Evolutionary conservation across 768 basidiomycete genomes (phyloP), one percentile per base, ranked within the genome.

Genomic region (Macrolepiota albuminosa): DNA sequence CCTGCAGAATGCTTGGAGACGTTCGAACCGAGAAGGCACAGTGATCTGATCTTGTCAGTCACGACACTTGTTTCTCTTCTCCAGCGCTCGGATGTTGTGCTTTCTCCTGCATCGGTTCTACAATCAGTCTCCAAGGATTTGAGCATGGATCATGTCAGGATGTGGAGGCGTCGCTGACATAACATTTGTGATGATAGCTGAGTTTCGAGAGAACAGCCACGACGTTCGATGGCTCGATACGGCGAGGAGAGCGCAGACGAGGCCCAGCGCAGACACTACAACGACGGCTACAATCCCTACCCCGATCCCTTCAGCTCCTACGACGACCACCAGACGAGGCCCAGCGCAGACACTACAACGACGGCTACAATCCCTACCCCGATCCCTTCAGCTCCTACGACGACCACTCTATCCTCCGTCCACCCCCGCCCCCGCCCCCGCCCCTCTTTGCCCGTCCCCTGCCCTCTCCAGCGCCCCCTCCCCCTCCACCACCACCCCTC

Each of bases 331-430:
- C 84, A 4, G 85, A 89, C 70, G 85, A 89, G 70, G 83, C 77
- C 14, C 86, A 87, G 63, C 78, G 74, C 18, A 72, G 81, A 33
- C 81, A 80, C 58, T 87, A 89, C 71, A 87, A 88, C 66, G 87
- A 90, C 60, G 85, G 86, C 0, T 85, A 85, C n/a, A 49, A 31
- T 18, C 47, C 47, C 10, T 31, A 49, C 2, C 50, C 31, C 11
- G 3, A 43, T 7, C 42, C 42, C n/a, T 39, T 39, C 14, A 16
- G 29, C 29, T 29, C 29, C 29, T 29, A 39, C 4, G 39, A 39
- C 14, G 58, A 56, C 66, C 67, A 14, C 63, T 62, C 70, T 0
- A 64, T 72, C 5, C 71, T 70, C 59, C 61, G 63, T 36, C 69
- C 70, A 4, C 70, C 65, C 29, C 63, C 61, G 2, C 65, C 61